Conservation (phyloP, 83 land plant genomes). For the Thuja plicata region DNA sequence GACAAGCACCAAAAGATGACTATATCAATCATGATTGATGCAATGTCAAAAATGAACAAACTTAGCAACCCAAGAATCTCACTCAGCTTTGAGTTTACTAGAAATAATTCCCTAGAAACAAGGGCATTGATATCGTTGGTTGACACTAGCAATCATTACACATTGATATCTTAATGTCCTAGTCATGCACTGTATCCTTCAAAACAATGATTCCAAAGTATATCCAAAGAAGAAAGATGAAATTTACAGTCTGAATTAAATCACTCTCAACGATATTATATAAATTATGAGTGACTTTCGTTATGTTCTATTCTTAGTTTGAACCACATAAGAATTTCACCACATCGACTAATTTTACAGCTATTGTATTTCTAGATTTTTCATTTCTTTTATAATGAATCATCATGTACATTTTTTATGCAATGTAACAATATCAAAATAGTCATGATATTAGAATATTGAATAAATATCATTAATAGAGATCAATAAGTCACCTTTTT, state of each 20-base stretch:
- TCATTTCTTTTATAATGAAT: neutral
- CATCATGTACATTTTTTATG: neutral
- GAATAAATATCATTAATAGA: neutral
- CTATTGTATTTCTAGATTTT: neutral
- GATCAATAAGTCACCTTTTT: neutral
- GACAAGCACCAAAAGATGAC: neutral
- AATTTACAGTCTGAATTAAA: no score
- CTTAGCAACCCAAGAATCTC: constrained; percentile 70
- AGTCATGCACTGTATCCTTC: neutral
- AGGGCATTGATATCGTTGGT: constrained; percentile 81
- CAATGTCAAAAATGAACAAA: constrained; percentile 2
- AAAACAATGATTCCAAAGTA: neutral
- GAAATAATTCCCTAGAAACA: constrained; percentile 77
- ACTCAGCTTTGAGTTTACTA: constrained; percentile 64
- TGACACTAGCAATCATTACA: no score
- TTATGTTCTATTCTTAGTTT: neutral
- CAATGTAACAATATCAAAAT: neutral
- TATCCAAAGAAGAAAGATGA: neutral
- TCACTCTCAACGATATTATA: no score
- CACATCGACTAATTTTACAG: neutral
- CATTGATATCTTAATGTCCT: neutral
- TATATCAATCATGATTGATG: neutral
- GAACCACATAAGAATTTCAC: neutral
- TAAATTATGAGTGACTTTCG: no score
- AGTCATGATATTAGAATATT: neutral